Conservation (phyloP, 495 filamentous ascomycete species). For the Hypoxylon crocopeplum region DNA sequence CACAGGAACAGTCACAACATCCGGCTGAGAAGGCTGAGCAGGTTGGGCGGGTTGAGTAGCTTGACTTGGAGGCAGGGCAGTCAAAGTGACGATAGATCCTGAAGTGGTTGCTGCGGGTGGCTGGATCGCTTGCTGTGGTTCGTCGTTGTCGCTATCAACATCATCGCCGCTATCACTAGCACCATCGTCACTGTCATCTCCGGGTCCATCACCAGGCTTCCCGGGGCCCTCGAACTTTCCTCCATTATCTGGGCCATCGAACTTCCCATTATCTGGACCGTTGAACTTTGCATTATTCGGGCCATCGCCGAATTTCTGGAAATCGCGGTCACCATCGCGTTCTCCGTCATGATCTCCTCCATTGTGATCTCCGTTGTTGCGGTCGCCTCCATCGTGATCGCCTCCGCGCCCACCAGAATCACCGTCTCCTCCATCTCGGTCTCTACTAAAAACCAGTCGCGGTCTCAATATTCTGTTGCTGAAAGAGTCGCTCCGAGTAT, state of each 20-base stretch:
- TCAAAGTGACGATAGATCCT: slow-evolving; percentile 19
- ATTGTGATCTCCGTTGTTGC: background rate
- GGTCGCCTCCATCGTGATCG: background rate
- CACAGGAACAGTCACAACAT: background rate
- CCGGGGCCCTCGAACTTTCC: no score
- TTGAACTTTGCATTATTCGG: no score
- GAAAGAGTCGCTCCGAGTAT: background rate
- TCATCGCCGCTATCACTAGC: background rate
- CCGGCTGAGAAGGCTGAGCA: background rate
- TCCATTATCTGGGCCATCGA: slow-evolving; percentile 9
- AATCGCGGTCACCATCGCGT: no score
- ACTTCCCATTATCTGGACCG: slow-evolving; percentile 2
- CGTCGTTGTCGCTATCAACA: slow-evolving; percentile 10
- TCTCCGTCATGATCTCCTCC: background rate
- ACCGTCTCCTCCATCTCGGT: slow-evolving; percentile 10
- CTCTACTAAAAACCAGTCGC: slow-evolving; percentile 5
- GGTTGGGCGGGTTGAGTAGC: background rate
- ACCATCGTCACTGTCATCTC: slow-evolving; percentile 18
- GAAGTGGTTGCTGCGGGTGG: slow-evolving; percentile 12
- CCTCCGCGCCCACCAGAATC: slow-evolving; percentile 1
- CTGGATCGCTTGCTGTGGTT: slow-evolving; percentile 13
- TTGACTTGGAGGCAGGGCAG: slow-evolving; percentile 21
- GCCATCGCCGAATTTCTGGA: background rate
- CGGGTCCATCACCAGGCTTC: slow-evolving; percentile 11
- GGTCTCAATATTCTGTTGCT: background rate